Evolutionary conservation across 2,329 filamentous ascomycete genomes (phyloP).

Genomic region (Claviceps sp.): DNA sequence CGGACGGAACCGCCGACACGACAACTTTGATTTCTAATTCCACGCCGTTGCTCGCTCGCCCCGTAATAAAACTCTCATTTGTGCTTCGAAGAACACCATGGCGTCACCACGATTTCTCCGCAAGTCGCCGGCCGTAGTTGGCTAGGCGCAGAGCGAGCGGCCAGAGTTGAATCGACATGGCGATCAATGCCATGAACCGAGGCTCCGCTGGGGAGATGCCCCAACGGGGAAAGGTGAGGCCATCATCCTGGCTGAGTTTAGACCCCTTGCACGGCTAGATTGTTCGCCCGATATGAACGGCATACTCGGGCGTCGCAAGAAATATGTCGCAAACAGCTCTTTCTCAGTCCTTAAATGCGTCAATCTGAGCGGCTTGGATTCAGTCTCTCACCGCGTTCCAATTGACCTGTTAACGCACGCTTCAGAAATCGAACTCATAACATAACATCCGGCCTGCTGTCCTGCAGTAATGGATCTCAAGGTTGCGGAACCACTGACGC

Average conservation of each 20-base stretch:
- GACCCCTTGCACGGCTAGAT: not conserved
- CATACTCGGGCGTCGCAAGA: not conserved
- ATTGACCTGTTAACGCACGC: not conserved
- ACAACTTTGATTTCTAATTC: too few relatives aligned
- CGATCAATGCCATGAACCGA: not conserved
- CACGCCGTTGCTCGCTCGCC: too few relatives aligned
- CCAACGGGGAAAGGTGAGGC: not conserved
- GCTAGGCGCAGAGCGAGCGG: not conserved
- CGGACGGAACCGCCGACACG: too few relatives aligned
- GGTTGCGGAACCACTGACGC: slow-evolving; percentile 25
- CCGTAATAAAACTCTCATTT: too few relatives aligned
- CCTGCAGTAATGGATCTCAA: slow-evolving; percentile 1
- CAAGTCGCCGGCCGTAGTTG: not conserved
- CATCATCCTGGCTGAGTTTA: not conserved
- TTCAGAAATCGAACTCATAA: not conserved
- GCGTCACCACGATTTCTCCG: too few relatives aligned
- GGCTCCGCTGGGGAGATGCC: not conserved
- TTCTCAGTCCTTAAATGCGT: not conserved
- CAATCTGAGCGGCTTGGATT: not conserved
- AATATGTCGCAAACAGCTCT: not conserved
- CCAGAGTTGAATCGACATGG: not conserved
- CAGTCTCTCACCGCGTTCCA: not conserved
- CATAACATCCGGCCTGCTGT: not conserved
- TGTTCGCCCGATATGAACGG: not conserved
- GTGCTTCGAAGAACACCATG: too few relatives aligned